Percentiles rank a stretch among this genome's conserved stretches.
These are phyloP conservation scores for Amanita polypyramis DNA, from an alignment of 768 basidiomycete species.

Conservation along the genomic window DNA sequence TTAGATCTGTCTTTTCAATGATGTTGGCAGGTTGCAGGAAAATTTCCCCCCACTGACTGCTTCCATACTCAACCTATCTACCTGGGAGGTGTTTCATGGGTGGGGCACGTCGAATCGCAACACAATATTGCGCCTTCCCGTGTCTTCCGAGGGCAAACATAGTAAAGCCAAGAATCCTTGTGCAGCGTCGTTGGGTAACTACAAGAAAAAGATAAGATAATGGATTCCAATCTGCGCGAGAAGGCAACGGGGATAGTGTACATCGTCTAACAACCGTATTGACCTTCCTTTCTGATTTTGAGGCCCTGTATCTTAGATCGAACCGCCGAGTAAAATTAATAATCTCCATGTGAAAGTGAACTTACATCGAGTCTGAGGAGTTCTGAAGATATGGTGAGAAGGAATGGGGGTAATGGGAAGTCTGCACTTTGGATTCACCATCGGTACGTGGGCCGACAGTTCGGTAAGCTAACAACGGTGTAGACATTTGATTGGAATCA, in stretches of 20 bases:
- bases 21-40: slow-evolving; percentile 76
- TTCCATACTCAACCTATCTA: slow-evolving; percentile 55
- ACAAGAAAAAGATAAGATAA: neutral
- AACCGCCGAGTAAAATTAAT: slow-evolving; percentile 37
- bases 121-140: slow-evolving; percentile 45
- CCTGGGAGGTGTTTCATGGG: slow-evolving; percentile 7
- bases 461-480: too few species aligned
- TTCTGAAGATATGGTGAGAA: slow-evolving; percentile 14
- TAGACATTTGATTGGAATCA: too few species aligned
- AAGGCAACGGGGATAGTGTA: neutral
- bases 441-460: too few species aligned
- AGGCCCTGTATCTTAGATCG: slow-evolving; percentile 87
- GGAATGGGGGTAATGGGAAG: too few species aligned
- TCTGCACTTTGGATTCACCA: too few species aligned
- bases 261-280: slow-evolving; percentile 6
- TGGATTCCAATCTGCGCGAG: neutral
- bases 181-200: slow-evolving; percentile 10
- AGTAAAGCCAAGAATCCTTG: slow-evolving; percentile 79
- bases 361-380: slow-evolving; percentile 52
- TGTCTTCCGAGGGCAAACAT: slow-evolving; percentile 81
- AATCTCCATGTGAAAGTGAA: slow-evolving; percentile 50
- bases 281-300: slow-evolving; percentile 92
- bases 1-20: slow-evolving; percentile 78
- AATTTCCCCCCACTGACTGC: slow-evolving; percentile 92
- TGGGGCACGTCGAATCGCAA: neutral